Conservation (phyloP, 2,329 filamentous ascomycete species). For the Leptographium galeiforme region DNA sequence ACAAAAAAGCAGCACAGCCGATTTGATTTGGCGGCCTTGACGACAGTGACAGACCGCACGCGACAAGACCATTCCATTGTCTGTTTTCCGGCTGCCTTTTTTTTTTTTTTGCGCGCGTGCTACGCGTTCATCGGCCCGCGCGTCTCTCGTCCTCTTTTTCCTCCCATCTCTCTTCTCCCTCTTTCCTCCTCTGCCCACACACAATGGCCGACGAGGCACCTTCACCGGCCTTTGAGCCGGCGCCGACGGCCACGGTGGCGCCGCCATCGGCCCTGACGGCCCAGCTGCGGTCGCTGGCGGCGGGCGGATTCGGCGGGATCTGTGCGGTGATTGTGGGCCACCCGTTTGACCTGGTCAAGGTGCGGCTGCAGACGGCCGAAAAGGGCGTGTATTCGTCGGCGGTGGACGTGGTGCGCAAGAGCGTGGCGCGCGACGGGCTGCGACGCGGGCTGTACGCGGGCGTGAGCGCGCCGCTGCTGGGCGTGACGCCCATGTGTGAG, state of each 20-base stretch:
- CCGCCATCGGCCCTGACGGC: constrained; percentile 16
- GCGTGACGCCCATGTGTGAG: constrained; percentile 98
- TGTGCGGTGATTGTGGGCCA: constrained; percentile 92
- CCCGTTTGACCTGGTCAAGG: constrained; percentile 96
- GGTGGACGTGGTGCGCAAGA: constrained; percentile 82
- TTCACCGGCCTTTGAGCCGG: not conserved
- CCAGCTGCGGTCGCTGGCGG: constrained; percentile 66
- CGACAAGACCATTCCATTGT: not conserved
- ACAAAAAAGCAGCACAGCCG: not conserved
- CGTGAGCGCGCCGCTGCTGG: constrained; percentile 84
- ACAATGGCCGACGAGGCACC: not conserved
- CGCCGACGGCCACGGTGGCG: not conserved
- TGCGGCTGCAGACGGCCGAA: constrained; percentile 91
- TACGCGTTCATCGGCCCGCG: not conserved
- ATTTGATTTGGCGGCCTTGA: too few relatives aligned
- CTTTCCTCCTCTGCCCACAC: not conserved
- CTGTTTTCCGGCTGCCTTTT: not conserved
- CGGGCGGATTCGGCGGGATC: constrained; percentile 84
- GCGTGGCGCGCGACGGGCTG: constrained; percentile 74
- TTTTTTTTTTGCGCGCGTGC: not conserved
- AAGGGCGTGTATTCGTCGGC: constrained; percentile 82
- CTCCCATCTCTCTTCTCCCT: not conserved
- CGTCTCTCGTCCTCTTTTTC: not conserved
- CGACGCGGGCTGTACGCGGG: constrained; percentile 81
- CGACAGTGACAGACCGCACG: not conserved